A percentile compares a stretch with the other conserved stretches of the same genome.
Evolutionary conservation across 257 asterid genomes (phyloP).

Genomic region (Solanum paucissectum): DNA sequence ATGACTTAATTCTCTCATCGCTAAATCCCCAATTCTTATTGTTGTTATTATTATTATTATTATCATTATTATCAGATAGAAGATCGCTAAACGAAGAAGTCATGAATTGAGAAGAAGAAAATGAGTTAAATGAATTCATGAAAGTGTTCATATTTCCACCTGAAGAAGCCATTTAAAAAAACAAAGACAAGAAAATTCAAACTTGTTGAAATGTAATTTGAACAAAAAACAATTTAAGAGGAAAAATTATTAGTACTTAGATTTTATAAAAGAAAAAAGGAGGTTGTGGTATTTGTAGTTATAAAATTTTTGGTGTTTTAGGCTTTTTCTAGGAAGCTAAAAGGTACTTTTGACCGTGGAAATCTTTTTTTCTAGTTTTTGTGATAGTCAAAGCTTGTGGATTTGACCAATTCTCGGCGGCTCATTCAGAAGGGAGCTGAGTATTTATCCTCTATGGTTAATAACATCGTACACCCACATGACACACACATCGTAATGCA

Average conservation of each 20-base stretch:
- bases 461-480: not conserved
- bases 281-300: not conserved
- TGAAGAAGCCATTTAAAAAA: constrained; percentile 19
- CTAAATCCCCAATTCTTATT: constrained; percentile 24
- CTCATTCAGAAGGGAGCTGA: constrained; percentile 21
- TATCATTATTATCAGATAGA: constrained; percentile 10
- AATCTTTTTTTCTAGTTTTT: not conserved
- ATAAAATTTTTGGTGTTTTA: not conserved
- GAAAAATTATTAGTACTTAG: not conserved
- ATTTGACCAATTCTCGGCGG: constrained; percentile 71
- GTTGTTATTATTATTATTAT: constrained; percentile 8
- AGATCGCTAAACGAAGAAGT: constrained; percentile 29
- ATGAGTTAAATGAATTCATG: constrained; percentile 5
- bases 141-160: constrained; percentile 19
- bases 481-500: not conserved
- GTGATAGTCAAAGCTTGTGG: constrained; percentile 34
- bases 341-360: constrained; percentile 26
- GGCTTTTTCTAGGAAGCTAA: constrained; percentile 17
- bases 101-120: constrained; percentile 16
- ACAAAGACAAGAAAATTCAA: not conserved
- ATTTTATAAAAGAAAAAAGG: not conserved
- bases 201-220: not conserved
- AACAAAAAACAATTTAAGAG: not conserved
- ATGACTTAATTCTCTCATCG: constrained; percentile 20
- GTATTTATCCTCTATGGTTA: not conserved